These are phyloP conservation scores for Polygonum maritimum DNA, from an alignment of 148 eudicot species.

Conservation along the genomic window DNA sequence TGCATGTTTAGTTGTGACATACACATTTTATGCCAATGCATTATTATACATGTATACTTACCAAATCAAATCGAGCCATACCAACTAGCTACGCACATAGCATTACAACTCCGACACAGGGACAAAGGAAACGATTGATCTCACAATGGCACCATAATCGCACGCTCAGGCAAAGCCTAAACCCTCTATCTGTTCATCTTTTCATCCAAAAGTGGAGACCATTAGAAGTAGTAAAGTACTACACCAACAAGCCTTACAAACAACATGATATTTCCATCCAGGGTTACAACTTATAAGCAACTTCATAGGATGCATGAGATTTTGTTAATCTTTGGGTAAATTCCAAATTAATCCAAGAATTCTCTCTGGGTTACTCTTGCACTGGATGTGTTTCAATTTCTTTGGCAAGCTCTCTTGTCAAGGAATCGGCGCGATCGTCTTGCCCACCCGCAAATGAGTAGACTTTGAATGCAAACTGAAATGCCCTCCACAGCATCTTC, in stretches of 20 bases:
- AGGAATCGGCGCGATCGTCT: slow-evolving; percentile 87
- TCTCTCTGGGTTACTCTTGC: slow-evolving; percentile 19
- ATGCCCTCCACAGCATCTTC: slow-evolving; percentile 76
- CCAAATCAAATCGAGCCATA: neutral
- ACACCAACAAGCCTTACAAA: neutral
- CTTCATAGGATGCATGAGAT: neutral
- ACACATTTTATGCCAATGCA: neutral
- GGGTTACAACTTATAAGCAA: neutral
- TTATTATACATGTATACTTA: neutral
- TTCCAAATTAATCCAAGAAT: neutral
- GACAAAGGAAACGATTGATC: neutral
- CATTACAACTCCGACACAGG: neutral
- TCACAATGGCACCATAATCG: neutral
- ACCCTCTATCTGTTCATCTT: neutral
- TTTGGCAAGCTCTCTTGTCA: slow-evolving; percentile 77
- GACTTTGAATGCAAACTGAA: slow-evolving; percentile 86
- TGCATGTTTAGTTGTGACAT: neutral
- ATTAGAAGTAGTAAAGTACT: neutral
- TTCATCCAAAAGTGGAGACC: slow-evolving; percentile 4
- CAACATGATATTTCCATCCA: slow-evolving; percentile 1
- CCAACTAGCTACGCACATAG: neutral
- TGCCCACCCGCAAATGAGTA: slow-evolving; percentile 96
- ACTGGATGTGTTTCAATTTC: slow-evolving; percentile 72
- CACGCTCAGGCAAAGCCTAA: neutral
- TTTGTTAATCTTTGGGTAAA: neutral